phyloP scores from a whole-genome alignment of 345 rosid genomes.

The Fremontodendron californicum region DNA sequence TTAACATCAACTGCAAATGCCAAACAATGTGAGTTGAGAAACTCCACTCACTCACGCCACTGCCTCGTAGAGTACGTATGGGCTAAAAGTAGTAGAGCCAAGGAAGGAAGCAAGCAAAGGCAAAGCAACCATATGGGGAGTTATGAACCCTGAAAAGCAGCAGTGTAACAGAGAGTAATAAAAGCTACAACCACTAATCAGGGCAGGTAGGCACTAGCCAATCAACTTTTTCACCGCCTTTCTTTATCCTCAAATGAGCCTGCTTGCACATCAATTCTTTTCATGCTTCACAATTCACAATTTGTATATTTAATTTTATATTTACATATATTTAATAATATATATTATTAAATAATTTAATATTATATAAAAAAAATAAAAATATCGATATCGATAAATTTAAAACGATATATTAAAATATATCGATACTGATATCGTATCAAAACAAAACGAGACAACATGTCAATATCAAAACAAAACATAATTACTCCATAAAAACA shows the following conservation, averaged over 20 bases:
- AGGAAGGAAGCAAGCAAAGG: no score
- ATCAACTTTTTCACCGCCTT: neutral
- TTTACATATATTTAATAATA: no score
- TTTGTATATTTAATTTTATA: no score
- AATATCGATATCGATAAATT: no score
- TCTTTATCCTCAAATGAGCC: neutral
- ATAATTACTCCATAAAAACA: no score
- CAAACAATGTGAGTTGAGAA: neutral
- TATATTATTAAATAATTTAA: no score
- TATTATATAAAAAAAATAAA: no score
- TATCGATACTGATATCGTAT: no score
- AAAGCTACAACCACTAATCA: neutral
- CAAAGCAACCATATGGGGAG: neutral
- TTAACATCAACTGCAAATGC: neutral
- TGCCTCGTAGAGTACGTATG: neutral
- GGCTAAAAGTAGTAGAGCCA: neutral
- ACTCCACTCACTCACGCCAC: neutral
- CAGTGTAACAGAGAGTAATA: neutral
- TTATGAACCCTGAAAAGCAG: neutral
- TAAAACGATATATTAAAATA: no score
- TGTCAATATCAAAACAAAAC: no score
- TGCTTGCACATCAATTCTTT: neutral
- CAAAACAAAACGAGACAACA: no score
- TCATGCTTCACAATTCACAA: neutral
- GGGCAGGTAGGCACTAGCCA: neutral